These are phyloP conservation scores for Roridomyces roridus DNA, from an alignment of 768 basidiomycete species.

Conservation along the genomic window DNA sequence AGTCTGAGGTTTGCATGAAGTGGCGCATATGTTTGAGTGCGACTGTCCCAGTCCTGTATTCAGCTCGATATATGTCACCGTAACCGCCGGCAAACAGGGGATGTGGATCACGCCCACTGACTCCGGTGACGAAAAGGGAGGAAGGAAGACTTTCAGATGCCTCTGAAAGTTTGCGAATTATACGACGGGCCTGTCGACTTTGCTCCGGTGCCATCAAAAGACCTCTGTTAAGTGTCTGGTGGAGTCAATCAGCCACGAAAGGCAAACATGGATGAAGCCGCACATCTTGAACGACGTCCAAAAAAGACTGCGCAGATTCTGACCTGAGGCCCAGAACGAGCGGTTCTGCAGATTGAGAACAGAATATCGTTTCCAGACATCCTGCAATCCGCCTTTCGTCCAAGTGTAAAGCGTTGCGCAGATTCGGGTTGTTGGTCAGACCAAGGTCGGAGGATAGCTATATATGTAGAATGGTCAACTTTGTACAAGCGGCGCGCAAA, in stretches of 20 bases:
- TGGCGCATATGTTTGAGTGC: constrained; percentile 7
- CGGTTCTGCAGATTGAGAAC: not conserved
- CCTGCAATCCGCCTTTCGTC: constrained; percentile 6
- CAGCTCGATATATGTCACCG: constrained; percentile 26
- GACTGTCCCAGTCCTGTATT: not conserved
- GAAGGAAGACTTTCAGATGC: constrained; percentile 20
- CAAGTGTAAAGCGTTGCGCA: constrained; percentile 3
- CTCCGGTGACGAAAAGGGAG: constrained; percentile 19
- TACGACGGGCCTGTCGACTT: constrained; percentile 9
- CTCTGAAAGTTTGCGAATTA: constrained; percentile 24
- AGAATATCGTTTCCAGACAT: not conserved
- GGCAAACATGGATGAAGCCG: not conserved
- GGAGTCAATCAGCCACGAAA: not conserved
- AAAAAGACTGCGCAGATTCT: constrained; percentile 1
- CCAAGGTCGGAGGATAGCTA: constrained; percentile 6
- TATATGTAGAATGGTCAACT: too few relatives aligned
- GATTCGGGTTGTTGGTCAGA: not conserved
- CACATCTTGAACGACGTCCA: constrained; percentile 14
- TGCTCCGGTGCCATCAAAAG: not conserved
- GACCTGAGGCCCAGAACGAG: not conserved
- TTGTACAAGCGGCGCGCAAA: too few relatives aligned
- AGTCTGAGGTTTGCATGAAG: too few relatives aligned
- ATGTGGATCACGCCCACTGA: constrained; percentile 15
- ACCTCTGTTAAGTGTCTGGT: constrained; percentile 3
- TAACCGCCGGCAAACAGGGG: constrained; percentile 25